Evolutionary conservation across 306 rosid species (phyloP), one percentile per base, ranked within the genome.

Genomic region (Cucumis sativus): DNA sequence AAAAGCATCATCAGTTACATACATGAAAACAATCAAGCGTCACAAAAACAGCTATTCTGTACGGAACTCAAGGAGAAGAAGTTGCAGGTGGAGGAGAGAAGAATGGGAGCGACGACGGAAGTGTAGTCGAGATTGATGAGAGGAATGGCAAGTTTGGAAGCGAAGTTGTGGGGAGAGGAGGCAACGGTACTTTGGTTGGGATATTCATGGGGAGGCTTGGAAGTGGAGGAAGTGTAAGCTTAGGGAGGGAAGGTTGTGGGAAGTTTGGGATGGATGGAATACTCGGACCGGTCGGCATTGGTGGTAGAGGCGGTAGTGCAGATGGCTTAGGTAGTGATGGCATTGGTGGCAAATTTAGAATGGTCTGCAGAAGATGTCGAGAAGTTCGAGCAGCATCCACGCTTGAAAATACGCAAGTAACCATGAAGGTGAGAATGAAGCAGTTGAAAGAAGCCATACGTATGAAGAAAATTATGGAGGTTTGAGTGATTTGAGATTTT

Each of bases 21-120:
- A 45, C 9, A 41, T 43, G 23, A 69, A 69, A 45, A 45, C 57
- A 43, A 43, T 7, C 54, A 47, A 30, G 20, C 33, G 49, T 67
- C 10, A 16, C 57, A 5, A 59, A 28, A 59, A 64, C 64, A 47
- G 51, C 23, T 70, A 45, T 21, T 25, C 40, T 70, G 51, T 39
- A 77, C 54, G 6, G 18, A 47, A 14, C 75, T 77, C 63, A 77
- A 77, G 80, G 80, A 74, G 62, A 41, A 37, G 80, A 17, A 51
- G 74, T 64, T 64, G 75, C 70, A 51, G 75, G 80, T 64, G 80
- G 80, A 65, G 80, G 80, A 77, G 80, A 33, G 47, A 64, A n/a
- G 63, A 64, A 77, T 3, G 80, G 75, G 37, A 77, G 57, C 3
- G 20, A 28, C 3, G 62, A 77, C 0, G 80, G 80, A 65, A 77